Evolutionary conservation across 2,329 filamentous ascomycete genomes (phyloP), one percentile per base, ranked within the genome.

Genomic region (Pseudodiploospora longispora): DNA sequence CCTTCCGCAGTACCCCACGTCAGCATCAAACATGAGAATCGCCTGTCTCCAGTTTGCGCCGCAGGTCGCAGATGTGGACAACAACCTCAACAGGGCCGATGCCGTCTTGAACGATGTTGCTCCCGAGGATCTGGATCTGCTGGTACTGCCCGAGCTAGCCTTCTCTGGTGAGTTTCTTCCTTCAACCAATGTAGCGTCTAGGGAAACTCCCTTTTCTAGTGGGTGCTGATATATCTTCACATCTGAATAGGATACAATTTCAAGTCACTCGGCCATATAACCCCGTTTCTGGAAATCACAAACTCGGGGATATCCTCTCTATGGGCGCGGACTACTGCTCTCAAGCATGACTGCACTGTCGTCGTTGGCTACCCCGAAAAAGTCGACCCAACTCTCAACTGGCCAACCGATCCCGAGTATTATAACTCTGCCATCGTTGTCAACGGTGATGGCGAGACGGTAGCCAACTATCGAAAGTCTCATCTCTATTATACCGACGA

Each of bases 91-190:
- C 50, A 74, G 74, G 12, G 85, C 85, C 48, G 80, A 89, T 51
- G 63, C 71, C 0, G 70, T 90, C 4, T 65, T 91, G 8, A 70
- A 64, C 12, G 68, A 58, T 28, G 73, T 76, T 0, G 64, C 71
- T 5, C 64, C 71, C 0, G 63, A 74, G 2, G 65, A 73, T n/a
- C 38, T 90, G 1, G 83, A 88, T 56, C 70, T 90, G 30, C 68
- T 93, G 0, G 78, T 91, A 0, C 65, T 91, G 0, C 85, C 87
- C 0, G 87, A 91, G 58, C 66, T 91, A 60, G 83, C 86, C 1
- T 88, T 91, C 57, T 75, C 79, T 46, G 83, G 83, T 85, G 63
- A 52, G 66, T 56, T 29, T 19, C 19, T 19, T 19, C 19, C 19
- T 38, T 36, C 33, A 42, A 40, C 32, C 19, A 19, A 19, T 19